A percentile compares a stretch with the other conserved stretches of the same genome.
Conservation (phyloP, 768 basidiomycete species). For the Peribolospora kevripleyi region DNA sequence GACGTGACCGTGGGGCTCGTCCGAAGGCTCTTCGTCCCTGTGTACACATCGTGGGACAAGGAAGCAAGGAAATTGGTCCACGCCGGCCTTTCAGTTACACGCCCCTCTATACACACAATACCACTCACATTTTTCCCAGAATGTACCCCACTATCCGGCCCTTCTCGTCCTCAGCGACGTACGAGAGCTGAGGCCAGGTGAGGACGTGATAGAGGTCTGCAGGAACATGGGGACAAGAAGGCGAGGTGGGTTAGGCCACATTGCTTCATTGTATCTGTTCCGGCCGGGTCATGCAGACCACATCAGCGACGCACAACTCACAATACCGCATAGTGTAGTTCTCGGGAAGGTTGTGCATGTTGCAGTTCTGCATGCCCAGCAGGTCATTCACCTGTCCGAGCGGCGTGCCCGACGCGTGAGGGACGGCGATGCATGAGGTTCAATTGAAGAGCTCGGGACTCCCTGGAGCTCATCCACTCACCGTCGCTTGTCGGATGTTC, state of each 20-base stretch:
- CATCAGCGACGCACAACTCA: not conserved
- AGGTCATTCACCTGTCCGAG: slow-evolving; percentile 51
- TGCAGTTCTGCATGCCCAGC: slow-evolving; percentile 77
- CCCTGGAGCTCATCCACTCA: slow-evolving; percentile 5
- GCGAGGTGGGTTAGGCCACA: not conserved
- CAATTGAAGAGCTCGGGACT: not conserved
- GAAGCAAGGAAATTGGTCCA: not conserved
- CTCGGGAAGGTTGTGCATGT: slow-evolving; percentile 77
- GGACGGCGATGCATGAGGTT: not conserved
- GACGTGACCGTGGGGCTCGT: slow-evolving; percentile 60
- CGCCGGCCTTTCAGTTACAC: not conserved
- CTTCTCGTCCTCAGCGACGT: slow-evolving; percentile 71
- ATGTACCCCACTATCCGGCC: slow-evolving; percentile 85
- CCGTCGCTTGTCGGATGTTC: slow-evolving; percentile 24
- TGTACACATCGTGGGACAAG: not conserved
- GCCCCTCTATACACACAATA: not conserved
- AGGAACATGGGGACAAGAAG: too few relatives aligned
- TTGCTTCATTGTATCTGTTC: not conserved
- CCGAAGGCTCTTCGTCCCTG: slow-evolving; percentile 34
- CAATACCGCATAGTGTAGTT: slow-evolving; percentile 33
- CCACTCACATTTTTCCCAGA: slow-evolving; percentile 67
- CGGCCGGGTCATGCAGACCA: too few relatives aligned
- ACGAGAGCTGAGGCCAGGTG: slow-evolving; percentile 83
- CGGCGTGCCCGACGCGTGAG: not conserved
- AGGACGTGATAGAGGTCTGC: slow-evolving; percentile 68